Base-by-base conservation (phyloP, 2,329 filamentous ascomycete species). In the Uncinocarpus reesii region DNA sequence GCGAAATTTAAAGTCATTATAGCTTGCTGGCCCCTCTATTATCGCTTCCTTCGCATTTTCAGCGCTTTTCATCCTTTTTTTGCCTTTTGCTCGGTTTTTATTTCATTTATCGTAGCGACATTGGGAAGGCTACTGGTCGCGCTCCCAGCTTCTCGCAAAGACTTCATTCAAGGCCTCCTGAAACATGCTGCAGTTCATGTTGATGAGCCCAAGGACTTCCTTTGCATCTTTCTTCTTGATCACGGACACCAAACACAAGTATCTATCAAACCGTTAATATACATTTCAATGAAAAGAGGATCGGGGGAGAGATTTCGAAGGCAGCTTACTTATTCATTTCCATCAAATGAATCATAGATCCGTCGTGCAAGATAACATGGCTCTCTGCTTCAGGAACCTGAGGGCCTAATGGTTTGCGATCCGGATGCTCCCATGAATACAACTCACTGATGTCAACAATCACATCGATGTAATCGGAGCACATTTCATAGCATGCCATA, bases 381-480 rank as follows among this genome's bases (percentile, higher is more conserved):
- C 78, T 80, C 60, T 83, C 79, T 1, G 77, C 76, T 53, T 78
- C 75, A 42, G 73, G 71, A 40, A 68, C 67, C 56, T 71, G 70
- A 5, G 68, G 65, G 1, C 68, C 69, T 42, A 65, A 64, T 3
- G 64, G 57, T 43, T 65, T 65, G 48, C 65, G 66, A 46, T 60
- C 62, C 42, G 60, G 65, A 28, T 76, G 67, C 54, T 77, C 73
- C 76, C 76, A 96, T 38, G 89, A 90, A 62, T 95, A 98, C 32
- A 98, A 83, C 62, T 96, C 90, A 23, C 87, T 92, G 47, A 96
- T 84, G 64, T 98, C 92, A 50, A 96, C 90, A 53, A 98, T 94
- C 52, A 96, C 88, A 65, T 98, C 92, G 57, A 98, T 95, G 64
- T 95, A 96, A 64, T 98, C 92, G 42, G 87, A 94, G 70, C 92